Base-by-base conservation (phyloP, 2,329 filamentous ascomycete genomes). In the Didymella pinodella region DNA sequence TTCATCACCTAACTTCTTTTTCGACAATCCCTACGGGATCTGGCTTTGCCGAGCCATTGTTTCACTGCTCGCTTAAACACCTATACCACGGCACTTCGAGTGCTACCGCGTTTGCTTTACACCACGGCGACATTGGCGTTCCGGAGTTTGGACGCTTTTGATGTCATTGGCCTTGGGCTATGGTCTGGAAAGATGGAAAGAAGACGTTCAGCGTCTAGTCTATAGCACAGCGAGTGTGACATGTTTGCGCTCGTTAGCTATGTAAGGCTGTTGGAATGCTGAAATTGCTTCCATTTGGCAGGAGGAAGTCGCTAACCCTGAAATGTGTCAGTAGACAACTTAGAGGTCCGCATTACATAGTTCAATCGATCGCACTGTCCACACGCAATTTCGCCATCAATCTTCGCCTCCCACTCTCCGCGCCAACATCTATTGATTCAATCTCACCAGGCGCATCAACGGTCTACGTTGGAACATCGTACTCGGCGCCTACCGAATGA, bases 11-110 rank as follows among this genome's bases (percentile, higher is more conserved):
- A 54, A 54, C 48, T 54, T 59, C 56, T 55, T 54, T 50, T 62
- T 61, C 34, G 48, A 63, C 60, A 54, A 57, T 48, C 54, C 54
- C 57, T 47, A 51, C 56, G 49, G 57, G 56, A 60, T 58, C 50
- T 62, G 62, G 62, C 61, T 65, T 63, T 63, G 61, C 61, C 61
- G 63, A 63, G 61, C 61, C 57, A 46, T 61, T 59, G 28, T 50
- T 60, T 60, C 38, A 52, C 48, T 49, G 34, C 25, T 43, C 48
- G 52, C 51, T 51, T 22, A 32, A 41, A 52, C 48, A 48, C 48
- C 29, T 56, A 56, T 60, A 60, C 57, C 57, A 56, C 57, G 57
- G 52, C 57, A 56, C 51, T 16, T 28, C 8, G 16, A 50, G 51
- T 60, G 52, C 57, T 48, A 48, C 45, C 46, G 53, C 52, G 31